phyloP scores from a whole-genome alignment of 257 asterid genomes.

The Solanum chilense region DNA sequence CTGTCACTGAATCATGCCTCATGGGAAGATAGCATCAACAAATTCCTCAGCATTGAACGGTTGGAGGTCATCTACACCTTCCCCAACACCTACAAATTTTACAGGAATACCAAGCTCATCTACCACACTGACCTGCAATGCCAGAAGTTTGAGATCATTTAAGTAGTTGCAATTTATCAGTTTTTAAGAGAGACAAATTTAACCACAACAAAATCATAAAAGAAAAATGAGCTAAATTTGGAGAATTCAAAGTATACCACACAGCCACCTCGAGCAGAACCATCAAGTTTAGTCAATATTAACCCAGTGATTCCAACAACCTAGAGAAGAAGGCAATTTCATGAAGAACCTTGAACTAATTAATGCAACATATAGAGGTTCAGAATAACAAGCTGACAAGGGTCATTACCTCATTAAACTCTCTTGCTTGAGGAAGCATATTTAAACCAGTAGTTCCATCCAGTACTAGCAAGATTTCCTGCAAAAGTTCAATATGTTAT shows the following conservation, averaged over 20 bases:
- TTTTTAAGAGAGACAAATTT: not conserved
- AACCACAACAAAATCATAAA: not conserved
- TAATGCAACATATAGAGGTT: not conserved
- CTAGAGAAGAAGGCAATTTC: slow-evolving; percentile 21
- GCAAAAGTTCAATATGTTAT: slow-evolving; percentile 1
- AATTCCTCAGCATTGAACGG: slow-evolving; percentile 89
- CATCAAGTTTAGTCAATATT: slow-evolving; percentile 90
- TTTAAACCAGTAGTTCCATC: slow-evolving; percentile 96
- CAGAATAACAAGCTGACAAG: not conserved
- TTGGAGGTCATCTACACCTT: slow-evolving; percentile 81
- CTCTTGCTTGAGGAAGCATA: slow-evolving; percentile 99
- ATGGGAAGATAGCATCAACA: slow-evolving; percentile 81
- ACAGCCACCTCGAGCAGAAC: slow-evolving; percentile 99
- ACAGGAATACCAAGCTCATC: slow-evolving; percentile 96
- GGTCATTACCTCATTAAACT: slow-evolving; percentile 76
- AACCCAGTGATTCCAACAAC: slow-evolving; percentile 96
- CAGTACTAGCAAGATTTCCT: slow-evolving; percentile 86
- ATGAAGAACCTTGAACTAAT: not conserved
- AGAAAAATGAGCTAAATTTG: not conserved
- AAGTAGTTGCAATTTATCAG: not conserved
- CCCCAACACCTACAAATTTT: slow-evolving; percentile 92
- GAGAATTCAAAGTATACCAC: slow-evolving; percentile 41
- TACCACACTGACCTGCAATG: slow-evolving; percentile 79
- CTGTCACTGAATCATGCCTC: slow-evolving; percentile 9
- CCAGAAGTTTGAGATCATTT: not conserved